Conservation (phyloP, 768 basidiomycete genomes). For the Phlegmacium glaucopus region DNA sequence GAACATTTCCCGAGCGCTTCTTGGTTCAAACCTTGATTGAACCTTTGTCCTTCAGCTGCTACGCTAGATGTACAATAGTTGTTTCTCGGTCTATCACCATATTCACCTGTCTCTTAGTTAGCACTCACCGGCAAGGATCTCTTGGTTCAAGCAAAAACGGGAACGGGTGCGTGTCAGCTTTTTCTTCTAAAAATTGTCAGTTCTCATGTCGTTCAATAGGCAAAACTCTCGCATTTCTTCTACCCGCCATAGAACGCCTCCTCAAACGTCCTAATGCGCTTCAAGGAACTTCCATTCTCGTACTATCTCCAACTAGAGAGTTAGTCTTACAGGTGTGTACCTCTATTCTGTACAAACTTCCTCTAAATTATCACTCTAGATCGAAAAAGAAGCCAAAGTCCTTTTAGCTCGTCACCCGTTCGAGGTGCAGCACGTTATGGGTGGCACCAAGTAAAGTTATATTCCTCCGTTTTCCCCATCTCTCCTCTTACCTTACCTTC, state of each 20-base stretch:
- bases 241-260: slow-evolving; percentile 71
- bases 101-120: neutral
- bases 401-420: slow-evolving; percentile 39
- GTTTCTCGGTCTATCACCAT: no score
- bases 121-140: slow-evolving; percentile 42
- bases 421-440: slow-evolving; percentile 48
- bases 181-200: neutral
- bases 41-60: slow-evolving; percentile 25
- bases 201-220: slow-evolving; percentile 24
- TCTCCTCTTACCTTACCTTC: neutral
- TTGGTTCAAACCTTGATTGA: neutral
- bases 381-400: slow-evolving; percentile 58
- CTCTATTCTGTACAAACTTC: slow-evolving; percentile 28
- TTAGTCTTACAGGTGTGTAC: slow-evolving; percentile 64
- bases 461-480: neutral
- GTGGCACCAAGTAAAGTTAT: slow-evolving; percentile 45
- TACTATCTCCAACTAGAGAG: slow-evolving; percentile 74
- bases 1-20: neutral
- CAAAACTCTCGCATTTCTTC: slow-evolving; percentile 72
- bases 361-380: slow-evolving; percentile 34
- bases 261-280: slow-evolving; percentile 32
- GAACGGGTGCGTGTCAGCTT: slow-evolving; percentile 43
- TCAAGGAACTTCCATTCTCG: slow-evolving; percentile 50
- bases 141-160: slow-evolving; percentile 54
- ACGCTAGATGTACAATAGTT: slow-evolving; percentile 26